Evolutionary conservation across 345 rosid genomes (phyloP).

Genomic region (Citrus cavaleriei): DNA sequence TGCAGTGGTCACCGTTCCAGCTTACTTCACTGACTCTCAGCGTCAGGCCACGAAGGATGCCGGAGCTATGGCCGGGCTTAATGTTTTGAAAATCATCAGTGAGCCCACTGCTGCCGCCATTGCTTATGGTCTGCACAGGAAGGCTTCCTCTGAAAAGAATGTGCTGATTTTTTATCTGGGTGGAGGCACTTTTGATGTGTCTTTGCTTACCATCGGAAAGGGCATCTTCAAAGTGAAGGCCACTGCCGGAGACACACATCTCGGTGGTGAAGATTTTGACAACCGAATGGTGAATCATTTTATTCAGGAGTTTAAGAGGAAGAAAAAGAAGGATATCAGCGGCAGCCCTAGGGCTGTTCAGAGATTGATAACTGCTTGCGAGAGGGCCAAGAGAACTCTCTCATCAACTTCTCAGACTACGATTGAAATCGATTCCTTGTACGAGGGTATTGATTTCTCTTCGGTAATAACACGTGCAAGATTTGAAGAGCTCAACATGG

Average conservation of each 20-base stretch:
- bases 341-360: conserved; percentile 39
- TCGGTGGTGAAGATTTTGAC: conserved; percentile 45
- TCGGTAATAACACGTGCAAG: conserved; percentile 30
- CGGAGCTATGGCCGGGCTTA: conserved; percentile 32
- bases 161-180: conserved; percentile 47
- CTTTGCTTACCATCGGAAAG: too few relatives aligned
- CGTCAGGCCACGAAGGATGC: conserved; percentile 47
- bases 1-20: conserved; percentile 45
- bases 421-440: conserved; percentile 38
- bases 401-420: conserved; percentile 31
- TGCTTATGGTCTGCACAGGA: too few relatives aligned
- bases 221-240: conserved; percentile 42
- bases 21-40: conserved; percentile 44
- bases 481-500: conserved; percentile 43
- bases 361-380: conserved; percentile 34
- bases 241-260: conserved; percentile 42
- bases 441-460: conserved; percentile 37
- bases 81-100: conserved; percentile 33
- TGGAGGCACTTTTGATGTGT: conserved; percentile 56
- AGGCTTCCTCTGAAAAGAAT: conserved; percentile 4
- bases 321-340: conserved; percentile 39
- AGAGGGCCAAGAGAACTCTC: conserved; percentile 36
- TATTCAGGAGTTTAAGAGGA: conserved; percentile 37
- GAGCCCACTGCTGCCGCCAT: neutral
- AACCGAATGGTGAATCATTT: conserved; percentile 40